Percentiles rank a stretch among this genome's conserved stretches.
These are phyloP conservation scores for Cryptococcus sp. DNA, from an alignment of 1,284 basidiomycete genomes.

Conservation along the genomic window DNA sequence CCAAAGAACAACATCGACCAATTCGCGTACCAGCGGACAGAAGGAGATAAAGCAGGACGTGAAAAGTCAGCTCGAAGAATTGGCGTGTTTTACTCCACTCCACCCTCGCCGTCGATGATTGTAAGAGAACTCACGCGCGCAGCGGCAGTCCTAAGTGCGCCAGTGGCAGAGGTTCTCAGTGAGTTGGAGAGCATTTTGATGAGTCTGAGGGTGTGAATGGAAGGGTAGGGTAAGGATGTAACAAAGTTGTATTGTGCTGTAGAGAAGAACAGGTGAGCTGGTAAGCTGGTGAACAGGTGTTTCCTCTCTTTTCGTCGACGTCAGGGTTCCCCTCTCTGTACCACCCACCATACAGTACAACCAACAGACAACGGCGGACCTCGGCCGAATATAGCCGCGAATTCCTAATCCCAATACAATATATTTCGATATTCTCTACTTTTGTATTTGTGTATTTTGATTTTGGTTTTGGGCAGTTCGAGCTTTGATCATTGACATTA, in stretches of 20 bases:
- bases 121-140: conserved; percentile 8
- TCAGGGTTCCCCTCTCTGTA: background rate
- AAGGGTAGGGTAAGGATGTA: conserved; percentile 2
- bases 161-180: conserved; percentile 33
- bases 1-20: too few species aligned
- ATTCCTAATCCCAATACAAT: background rate
- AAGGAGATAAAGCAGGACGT: too few species aligned
- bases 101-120: background rate
- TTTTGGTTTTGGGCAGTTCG: too few species aligned
- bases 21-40: background rate
- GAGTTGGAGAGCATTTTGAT: conserved; percentile 38
- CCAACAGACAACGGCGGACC: conserved; percentile 4
- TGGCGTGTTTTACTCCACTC: background rate
- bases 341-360: too few species aligned
- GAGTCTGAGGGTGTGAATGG: background rate
- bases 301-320: conserved; percentile 1
- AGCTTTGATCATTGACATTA: too few species aligned
- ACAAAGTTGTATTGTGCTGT: background rate
- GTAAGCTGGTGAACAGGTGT: background rate
- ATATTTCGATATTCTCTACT: background rate
- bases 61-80: background rate
- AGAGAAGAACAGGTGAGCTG: background rate
- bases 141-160: conserved; percentile 30
- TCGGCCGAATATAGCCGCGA: conserved; percentile 29
- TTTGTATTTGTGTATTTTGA: too few species aligned